Evolutionary conservation across 2,329 filamentous ascomycete genomes (phyloP).

Genomic region (Diplodia scrobiculata): DNA sequence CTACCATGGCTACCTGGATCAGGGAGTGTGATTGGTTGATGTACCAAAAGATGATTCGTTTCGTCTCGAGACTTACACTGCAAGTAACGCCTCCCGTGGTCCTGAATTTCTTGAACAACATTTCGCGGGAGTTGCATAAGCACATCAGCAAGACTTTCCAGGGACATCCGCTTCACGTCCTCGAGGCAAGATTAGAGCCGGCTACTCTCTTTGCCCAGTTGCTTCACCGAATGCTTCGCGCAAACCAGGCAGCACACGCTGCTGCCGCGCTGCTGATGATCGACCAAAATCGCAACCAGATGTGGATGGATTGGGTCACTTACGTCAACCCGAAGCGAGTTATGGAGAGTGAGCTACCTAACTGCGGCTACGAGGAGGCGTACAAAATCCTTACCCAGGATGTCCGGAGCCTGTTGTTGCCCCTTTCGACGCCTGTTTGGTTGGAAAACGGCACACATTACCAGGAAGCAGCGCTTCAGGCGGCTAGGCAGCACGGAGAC

Average conservation of each 20-base stretch:
- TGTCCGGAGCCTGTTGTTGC: conserved; percentile 70
- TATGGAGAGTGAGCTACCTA: conserved; percentile 59
- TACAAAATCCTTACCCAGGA: conserved; percentile 60
- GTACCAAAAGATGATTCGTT: conserved; percentile 95
- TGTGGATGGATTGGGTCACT: conserved; percentile 88
- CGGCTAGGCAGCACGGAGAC: conserved; percentile 27
- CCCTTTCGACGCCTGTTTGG: conserved; percentile 66
- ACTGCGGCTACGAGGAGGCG: conserved; percentile 58
- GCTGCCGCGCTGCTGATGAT: conserved; percentile 90
- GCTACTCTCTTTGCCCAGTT: conserved; percentile 86
- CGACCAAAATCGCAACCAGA: conserved; percentile 84
- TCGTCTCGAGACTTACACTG: conserved; percentile 82
- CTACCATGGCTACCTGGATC: conserved; percentile 85
- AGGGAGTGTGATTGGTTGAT: conserved; percentile 93
- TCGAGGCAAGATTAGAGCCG: conserved; percentile 82
- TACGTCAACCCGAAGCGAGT: conserved; percentile 60
- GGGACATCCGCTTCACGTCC: conserved; percentile 79
- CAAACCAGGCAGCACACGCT: conserved; percentile 91
- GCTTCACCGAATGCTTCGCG: conserved; percentile 81
- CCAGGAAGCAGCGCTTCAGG: conserved; percentile 33
- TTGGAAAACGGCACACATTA: conserved; percentile 59
- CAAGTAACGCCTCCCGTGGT: conserved; percentile 89
- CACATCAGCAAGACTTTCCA: conserved; percentile 81
- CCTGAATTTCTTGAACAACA: conserved; percentile 81
- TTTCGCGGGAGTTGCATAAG: conserved; percentile 75